Evolutionary conservation across 163 green algal species (phyloP).

Genomic region (Chloromonas sp.): DNA sequence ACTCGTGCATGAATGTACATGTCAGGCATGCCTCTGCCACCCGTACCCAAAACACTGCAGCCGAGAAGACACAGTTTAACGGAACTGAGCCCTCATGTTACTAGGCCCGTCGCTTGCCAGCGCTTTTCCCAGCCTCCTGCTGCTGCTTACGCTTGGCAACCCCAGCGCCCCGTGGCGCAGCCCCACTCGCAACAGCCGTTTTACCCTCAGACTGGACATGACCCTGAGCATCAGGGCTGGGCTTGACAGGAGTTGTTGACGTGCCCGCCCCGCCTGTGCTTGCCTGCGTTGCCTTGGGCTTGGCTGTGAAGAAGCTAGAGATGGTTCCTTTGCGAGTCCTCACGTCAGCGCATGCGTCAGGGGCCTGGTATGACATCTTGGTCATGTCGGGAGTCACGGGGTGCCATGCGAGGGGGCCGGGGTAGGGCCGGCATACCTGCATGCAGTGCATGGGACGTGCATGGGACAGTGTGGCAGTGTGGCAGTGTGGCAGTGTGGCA

Average conservation of each 20-base stretch:
- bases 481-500: too few species aligned
- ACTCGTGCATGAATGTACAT: too few species aligned
- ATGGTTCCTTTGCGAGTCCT: not conserved
- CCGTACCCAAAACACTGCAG: too few species aligned
- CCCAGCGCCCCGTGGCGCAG: not conserved
- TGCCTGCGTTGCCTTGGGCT: not conserved
- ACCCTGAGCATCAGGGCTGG: not conserved
- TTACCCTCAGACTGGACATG: not conserved
- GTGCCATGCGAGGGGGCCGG: constrained; percentile 43
- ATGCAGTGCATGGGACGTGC: not conserved
- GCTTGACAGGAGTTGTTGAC: not conserved
- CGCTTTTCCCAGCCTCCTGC: not conserved
- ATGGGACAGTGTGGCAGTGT: too few species aligned
- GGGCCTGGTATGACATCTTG: constrained; percentile 8
- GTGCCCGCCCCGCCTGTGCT: not conserved
- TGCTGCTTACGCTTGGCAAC: not conserved
- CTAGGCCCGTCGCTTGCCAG: too few species aligned
- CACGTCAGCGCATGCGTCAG: constrained; percentile 3
- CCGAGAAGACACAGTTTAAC: too few species aligned
- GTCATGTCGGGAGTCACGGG: constrained; percentile 53
- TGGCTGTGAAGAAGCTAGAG: constrained; percentile 3
- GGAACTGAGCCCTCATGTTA: too few species aligned
- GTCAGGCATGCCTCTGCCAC: too few species aligned
- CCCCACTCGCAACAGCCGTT: too few species aligned
- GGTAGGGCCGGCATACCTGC: not conserved